Conservation (phyloP, 2,329 filamentous ascomycete genomes). For the Alternaria atra region DNA sequence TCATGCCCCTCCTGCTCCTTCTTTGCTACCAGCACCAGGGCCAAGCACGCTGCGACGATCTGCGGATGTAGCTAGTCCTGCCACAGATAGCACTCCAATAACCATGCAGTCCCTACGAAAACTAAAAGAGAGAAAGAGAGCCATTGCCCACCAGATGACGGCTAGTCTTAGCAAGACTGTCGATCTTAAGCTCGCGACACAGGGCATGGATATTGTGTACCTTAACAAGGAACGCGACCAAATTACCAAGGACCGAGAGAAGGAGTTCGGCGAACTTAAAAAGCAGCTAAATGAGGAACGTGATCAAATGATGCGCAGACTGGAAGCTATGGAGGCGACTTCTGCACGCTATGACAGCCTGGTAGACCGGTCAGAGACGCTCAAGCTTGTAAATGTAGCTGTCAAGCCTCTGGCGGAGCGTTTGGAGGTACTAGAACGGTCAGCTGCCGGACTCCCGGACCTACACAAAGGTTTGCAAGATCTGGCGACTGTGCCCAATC, state of each 20-base stretch:
- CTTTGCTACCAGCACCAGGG: slow-evolving; percentile 26
- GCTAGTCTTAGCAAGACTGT: not conserved
- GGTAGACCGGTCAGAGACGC: not conserved
- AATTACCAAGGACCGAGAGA: not conserved
- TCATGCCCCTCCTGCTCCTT: slow-evolving; percentile 30
- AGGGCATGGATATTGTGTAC: slow-evolving; percentile 12
- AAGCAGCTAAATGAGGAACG: not conserved
- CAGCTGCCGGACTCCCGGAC: not conserved
- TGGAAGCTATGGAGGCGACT: not conserved
- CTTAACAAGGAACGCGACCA: slow-evolving; percentile 15
- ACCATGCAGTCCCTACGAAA: slow-evolving; percentile 15
- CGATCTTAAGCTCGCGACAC: slow-evolving; percentile 8
- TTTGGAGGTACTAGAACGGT: not conserved
- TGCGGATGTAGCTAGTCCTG: not conserved
- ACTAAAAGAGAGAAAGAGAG: slow-evolving; percentile 13
- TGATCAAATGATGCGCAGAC: not conserved
- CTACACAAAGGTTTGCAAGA: not conserved
- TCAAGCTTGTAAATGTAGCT: not conserved
- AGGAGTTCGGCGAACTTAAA: not conserved
- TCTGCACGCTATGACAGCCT: not conserved
- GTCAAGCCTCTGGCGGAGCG: not conserved
- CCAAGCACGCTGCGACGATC: not conserved
- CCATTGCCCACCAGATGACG: slow-evolving; percentile 6
- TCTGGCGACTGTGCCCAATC: not conserved
- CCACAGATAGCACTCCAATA: not conserved